These are phyloP conservation scores for Boletus rufocinnamomeus DNA, from an alignment of 768 basidiomycete species.

Conservation along the genomic window DNA sequence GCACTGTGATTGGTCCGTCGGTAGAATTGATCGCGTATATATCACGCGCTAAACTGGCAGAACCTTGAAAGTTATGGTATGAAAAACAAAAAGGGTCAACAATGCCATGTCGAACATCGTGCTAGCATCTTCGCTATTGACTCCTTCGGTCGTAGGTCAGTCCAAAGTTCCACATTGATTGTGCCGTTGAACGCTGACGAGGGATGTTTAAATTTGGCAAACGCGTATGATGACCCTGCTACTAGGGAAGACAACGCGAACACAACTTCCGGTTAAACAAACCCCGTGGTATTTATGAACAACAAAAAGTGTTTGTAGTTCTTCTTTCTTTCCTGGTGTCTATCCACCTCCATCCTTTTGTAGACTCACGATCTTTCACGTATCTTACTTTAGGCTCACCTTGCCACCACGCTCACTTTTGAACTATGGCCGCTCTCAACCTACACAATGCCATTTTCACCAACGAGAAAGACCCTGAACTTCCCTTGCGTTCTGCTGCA, in stretches of 20 bases:
- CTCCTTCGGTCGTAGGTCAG: conserved; percentile 16
- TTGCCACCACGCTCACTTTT: conserved; percentile 19
- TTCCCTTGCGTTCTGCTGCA: conserved; percentile 22
- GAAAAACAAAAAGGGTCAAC: conserved; percentile 21
- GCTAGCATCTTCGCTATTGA: background rate
- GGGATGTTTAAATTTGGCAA: background rate
- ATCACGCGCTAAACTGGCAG: conserved; percentile 4
- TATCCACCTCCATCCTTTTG: conserved; percentile 2
- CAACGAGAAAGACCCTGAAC: conserved; percentile 31
- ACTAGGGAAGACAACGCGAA: conserved; percentile 11
- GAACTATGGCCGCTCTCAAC: conserved; percentile 59
- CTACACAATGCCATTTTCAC: conserved; percentile 57
- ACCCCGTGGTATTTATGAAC: conserved; percentile 17
- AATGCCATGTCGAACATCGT: conserved; percentile 10
- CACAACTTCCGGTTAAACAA: conserved; percentile 5
- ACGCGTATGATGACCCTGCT: conserved; percentile 8
- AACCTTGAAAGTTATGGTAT: conserved; percentile 17
- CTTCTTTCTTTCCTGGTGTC: conserved; percentile 12
- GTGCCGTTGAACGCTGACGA: conserved; percentile 4
- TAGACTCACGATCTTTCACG: conserved; percentile 20
- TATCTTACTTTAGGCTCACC: conserved; percentile 6
- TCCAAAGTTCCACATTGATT: background rate
- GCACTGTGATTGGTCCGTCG: conserved; percentile 21
- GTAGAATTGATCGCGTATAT: conserved; percentile 8
- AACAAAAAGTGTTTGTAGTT: conserved; percentile 17